Percentiles rank a stretch among this genome's conserved stretches.
These are phyloP conservation scores for Ustilago crameri DNA, from an alignment of 1,284 basidiomycete species.

Conservation along the genomic window DNA sequence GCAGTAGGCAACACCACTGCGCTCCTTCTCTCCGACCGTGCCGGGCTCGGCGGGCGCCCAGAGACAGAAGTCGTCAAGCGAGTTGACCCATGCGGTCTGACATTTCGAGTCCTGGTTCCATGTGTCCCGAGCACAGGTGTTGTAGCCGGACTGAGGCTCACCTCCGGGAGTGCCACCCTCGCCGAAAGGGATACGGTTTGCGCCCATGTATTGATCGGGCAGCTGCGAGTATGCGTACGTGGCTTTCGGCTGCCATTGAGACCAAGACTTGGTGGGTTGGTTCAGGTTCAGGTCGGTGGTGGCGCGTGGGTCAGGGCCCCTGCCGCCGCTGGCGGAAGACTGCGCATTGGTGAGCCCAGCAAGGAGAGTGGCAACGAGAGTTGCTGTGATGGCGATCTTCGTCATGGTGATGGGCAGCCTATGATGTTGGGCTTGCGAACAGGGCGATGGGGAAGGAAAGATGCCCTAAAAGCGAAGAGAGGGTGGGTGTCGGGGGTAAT, in stretches of 20 bases:
- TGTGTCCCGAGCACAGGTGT: slow-evolving; percentile 47
- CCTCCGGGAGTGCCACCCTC: slow-evolving; percentile 39
- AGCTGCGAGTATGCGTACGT: slow-evolving; percentile 51
- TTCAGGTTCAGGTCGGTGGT: slow-evolving; percentile 43
- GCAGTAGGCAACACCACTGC: slow-evolving; percentile 62
- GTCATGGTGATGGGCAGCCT: slow-evolving; percentile 21
- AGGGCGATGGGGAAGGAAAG: background rate
- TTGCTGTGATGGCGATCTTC: slow-evolving; percentile 19
- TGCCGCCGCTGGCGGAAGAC: slow-evolving; percentile 14
- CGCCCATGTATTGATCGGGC: slow-evolving; percentile 59
- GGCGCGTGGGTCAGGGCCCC: slow-evolving; percentile 41
- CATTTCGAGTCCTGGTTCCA: slow-evolving; percentile 58
- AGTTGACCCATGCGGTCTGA: slow-evolving; percentile 64
- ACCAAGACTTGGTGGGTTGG: slow-evolving; percentile 57
- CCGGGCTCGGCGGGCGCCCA: slow-evolving; percentile 53
- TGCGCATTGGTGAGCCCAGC: slow-evolving; percentile 15
- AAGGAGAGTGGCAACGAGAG: slow-evolving; percentile 22
- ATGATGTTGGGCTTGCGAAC: slow-evolving; percentile 2
- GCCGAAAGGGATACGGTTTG: slow-evolving; percentile 46
- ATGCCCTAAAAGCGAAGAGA: background rate
- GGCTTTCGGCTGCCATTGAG: slow-evolving; percentile 59
- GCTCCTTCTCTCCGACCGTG: slow-evolving; percentile 61
- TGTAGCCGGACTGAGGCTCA: slow-evolving; percentile 56
- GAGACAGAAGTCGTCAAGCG: slow-evolving; percentile 63
- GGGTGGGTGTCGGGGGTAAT: slow-evolving; percentile 9